Evolutionary conservation across 371 early-diverging fungal genomes (phyloP).

Genomic region (Fennellomyces sp.): DNA sequence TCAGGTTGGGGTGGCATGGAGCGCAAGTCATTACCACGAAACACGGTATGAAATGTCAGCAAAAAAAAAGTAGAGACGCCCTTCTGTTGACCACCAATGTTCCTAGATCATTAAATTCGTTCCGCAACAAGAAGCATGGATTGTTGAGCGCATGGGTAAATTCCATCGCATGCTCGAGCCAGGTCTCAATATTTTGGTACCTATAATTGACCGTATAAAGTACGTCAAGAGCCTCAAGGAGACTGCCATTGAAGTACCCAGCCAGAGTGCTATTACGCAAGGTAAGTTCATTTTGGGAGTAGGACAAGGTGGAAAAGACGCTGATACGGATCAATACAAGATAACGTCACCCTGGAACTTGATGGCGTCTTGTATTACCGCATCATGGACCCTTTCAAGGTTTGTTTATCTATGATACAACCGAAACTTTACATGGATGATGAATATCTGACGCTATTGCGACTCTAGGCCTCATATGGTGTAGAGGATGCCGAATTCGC

Average conservation of each 20-base stretch:
- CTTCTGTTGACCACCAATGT: not conserved
- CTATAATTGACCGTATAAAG: constrained; percentile 86
- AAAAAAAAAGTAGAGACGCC: not conserved
- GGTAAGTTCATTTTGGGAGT: constrained; percentile 56
- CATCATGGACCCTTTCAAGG: constrained; percentile 93
- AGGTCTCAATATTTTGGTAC: constrained; percentile 88
- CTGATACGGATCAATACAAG: no score
- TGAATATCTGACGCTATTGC: no score
- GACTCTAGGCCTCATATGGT: constrained; percentile 88
- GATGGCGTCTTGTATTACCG: constrained; percentile 97
- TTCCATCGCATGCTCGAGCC: constrained; percentile 90
- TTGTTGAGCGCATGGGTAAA: constrained; percentile 87
- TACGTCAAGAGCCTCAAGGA: constrained; percentile 97
- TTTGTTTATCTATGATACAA: no score
- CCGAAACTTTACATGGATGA: no score
- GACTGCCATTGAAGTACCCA: constrained; percentile 92
- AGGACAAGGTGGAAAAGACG: no score
- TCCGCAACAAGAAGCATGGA: constrained; percentile 97
- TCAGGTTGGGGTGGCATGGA: constrained; percentile 32
- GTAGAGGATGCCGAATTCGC: constrained; percentile 96
- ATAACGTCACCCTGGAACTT: constrained; percentile 94
- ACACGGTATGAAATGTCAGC: constrained; percentile 41
- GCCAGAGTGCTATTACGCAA: constrained; percentile 93
- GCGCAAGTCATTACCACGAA: constrained; percentile 52
- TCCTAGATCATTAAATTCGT: constrained; percentile 89